phyloP scores from a whole-genome alignment of 2,329 filamentous ascomycete genomes.

The Pseudocercospora musae region DNA sequence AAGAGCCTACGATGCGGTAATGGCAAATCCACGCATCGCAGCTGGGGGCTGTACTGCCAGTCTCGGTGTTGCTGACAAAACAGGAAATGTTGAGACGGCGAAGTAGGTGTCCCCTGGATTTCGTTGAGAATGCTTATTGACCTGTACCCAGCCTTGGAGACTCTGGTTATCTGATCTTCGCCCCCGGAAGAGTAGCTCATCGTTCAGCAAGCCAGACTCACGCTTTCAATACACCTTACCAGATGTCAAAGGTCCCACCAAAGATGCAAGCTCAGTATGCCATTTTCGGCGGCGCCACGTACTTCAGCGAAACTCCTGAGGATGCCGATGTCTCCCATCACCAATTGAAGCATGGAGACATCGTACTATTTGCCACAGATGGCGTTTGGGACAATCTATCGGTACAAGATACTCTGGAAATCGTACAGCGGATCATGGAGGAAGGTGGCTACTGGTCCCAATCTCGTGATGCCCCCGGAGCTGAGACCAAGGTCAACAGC shows the following conservation, averaged over 20 bases:
- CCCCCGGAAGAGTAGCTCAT: constrained; percentile 78
- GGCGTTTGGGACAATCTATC: constrained; percentile 96
- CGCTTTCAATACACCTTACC: constrained; percentile 95
- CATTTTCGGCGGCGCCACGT: constrained; percentile 70
- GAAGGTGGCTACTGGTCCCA: constrained; percentile 40
- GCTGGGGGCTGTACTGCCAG: constrained; percentile 92
- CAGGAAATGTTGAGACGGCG: constrained; percentile 78
- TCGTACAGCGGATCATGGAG: constrained; percentile 68
- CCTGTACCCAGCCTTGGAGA: constrained; percentile 66
- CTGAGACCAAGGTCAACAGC: constrained; percentile 32
- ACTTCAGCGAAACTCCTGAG: constrained; percentile 74
- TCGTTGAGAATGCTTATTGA: constrained; percentile 1
- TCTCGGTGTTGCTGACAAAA: constrained; percentile 70
- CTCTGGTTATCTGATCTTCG: constrained; percentile 85
- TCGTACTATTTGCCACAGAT: constrained; percentile 90
- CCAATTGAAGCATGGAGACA: constrained; percentile 79
- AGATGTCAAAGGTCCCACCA: constrained; percentile 82
- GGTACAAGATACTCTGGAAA: constrained; percentile 79
- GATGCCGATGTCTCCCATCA: constrained; percentile 80
- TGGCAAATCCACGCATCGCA: constrained; percentile 66
- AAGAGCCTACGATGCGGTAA: constrained; percentile 77
- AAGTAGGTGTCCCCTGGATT: constrained; percentile 52
- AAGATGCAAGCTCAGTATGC: constrained; percentile 74
- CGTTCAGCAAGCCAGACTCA: constrained; percentile 87
- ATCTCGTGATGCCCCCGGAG: constrained; percentile 26